These are phyloP conservation scores for Apiotrichum laibachii DNA, from an alignment of 1,284 basidiomycete species.

Conservation along the genomic window DNA sequence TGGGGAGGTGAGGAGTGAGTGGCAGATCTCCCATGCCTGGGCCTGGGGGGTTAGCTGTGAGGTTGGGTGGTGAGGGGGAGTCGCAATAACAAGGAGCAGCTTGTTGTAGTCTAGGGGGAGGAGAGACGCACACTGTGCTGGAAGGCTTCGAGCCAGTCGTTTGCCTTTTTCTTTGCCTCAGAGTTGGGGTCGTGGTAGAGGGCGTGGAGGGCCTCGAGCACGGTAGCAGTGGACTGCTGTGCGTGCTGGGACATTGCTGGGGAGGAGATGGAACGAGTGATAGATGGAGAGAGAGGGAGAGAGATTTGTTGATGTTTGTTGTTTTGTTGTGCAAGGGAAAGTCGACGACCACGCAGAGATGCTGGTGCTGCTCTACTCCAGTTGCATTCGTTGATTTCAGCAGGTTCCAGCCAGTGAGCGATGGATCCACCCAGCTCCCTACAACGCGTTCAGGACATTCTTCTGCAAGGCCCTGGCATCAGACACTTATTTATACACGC, in stretches of 20 bases:
- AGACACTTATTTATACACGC: no score
- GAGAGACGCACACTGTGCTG: constrained; percentile 85
- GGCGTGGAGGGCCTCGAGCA: constrained; percentile 54
- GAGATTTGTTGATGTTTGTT: background rate
- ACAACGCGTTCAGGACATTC: no score
- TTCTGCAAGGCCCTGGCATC: no score
- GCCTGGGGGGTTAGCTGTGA: constrained; percentile 55
- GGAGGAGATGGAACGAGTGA: constrained; percentile 1
- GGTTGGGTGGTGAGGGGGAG: background rate
- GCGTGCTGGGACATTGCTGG: constrained; percentile 17
- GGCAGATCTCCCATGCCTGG: constrained; percentile 95
- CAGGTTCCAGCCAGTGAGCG: no score
- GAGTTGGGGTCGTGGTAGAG: constrained; percentile 70
- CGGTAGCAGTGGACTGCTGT: constrained; percentile 28
- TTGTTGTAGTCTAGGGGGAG: no score
- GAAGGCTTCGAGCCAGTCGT: constrained; percentile 90
- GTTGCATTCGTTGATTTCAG: no score
- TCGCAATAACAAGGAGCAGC: no score
- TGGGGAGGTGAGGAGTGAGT: constrained; percentile 76
- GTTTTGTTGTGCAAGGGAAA: background rate
- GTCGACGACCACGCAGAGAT: no score
- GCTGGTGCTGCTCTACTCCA: no score
- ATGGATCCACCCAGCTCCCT: no score
- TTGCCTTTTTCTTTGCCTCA: constrained; percentile 74
- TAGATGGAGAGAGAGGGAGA: background rate